A percentile compares a stretch with the other conserved stretches of the same genome.
phyloP scores from a whole-genome alignment of 495 filamentous ascomycete genomes.

The Cairneyella variabilis region DNA sequence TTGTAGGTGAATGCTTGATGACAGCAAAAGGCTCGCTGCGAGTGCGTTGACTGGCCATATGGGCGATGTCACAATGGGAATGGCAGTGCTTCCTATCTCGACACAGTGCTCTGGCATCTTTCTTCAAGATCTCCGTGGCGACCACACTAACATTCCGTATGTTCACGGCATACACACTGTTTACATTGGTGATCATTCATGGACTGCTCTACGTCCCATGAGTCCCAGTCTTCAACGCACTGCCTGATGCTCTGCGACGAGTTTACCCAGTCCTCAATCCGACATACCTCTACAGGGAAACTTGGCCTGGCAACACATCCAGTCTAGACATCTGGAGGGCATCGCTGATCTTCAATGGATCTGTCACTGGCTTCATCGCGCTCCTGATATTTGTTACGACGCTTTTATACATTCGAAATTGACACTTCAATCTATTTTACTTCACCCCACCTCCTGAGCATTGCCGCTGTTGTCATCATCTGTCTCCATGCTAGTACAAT shows the following conservation, averaged over 20 bases:
- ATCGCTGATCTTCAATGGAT: constrained; percentile 31
- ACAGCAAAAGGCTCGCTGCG: constrained; percentile 25
- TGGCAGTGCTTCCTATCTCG: constrained; percentile 31
- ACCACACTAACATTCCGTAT: constrained; percentile 30
- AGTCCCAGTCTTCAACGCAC: constrained; percentile 20
- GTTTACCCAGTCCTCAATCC: constrained; percentile 31
- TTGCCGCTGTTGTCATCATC: constrained; percentile 28
- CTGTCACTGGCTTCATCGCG: constrained; percentile 22
- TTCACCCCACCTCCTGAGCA: constrained; percentile 30
- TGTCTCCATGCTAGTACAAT: constrained; percentile 34
- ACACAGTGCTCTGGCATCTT: constrained; percentile 31
- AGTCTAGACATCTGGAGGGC: constrained; percentile 32
- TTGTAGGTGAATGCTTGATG: constrained; percentile 19
- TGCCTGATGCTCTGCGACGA: constrained; percentile 2
- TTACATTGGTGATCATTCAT: constrained; percentile 27
- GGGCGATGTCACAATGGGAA: constrained; percentile 32
- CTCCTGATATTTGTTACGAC: constrained; percentile 26
- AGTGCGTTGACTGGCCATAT: constrained; percentile 30
- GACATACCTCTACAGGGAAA: constrained; percentile 29
- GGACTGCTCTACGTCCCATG: constrained; percentile 28
- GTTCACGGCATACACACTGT: constrained; percentile 29
- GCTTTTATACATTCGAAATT: constrained; percentile 23
- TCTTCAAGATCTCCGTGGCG: constrained; percentile 30
- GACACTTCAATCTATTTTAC: constrained; percentile 34
- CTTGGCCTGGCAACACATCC: constrained; percentile 28